A percentile compares a stretch with the other conserved stretches of the same genome.
Evolutionary conservation across 495 filamentous ascomycete species (phyloP).

Genomic region (Aspergillus asperescens): DNA sequence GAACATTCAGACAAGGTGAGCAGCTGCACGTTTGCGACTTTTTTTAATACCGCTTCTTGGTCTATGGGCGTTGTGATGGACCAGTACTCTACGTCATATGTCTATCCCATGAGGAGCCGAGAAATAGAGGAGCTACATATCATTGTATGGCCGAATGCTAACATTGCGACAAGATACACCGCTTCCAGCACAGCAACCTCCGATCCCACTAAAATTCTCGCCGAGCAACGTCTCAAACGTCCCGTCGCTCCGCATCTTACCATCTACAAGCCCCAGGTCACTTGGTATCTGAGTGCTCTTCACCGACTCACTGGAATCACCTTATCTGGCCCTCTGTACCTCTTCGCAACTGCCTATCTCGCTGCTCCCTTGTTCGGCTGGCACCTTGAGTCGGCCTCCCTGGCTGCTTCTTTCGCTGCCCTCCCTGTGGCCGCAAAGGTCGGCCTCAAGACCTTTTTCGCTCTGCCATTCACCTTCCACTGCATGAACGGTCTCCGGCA

Average conservation of each 20-base stretch:
- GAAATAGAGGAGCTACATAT: neutral
- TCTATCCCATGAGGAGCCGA: neutral
- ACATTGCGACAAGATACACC: slow-evolving; percentile 33
- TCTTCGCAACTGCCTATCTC: slow-evolving; percentile 79
- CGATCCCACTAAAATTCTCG: slow-evolving; percentile 68
- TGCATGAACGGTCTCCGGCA: slow-evolving; percentile 82
- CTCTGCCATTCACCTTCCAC: slow-evolving; percentile 87
- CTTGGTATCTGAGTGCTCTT: slow-evolving; percentile 68
- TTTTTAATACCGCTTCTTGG: neutral
- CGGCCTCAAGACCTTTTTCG: slow-evolving; percentile 63
- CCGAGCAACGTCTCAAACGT: slow-evolving; percentile 74
- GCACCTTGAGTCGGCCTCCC: slow-evolving; percentile 74
- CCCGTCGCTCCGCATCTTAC: slow-evolving; percentile 82
- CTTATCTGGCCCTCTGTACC: slow-evolving; percentile 73
- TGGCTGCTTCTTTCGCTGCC: slow-evolving; percentile 72
- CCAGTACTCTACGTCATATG: slow-evolving; percentile 29
- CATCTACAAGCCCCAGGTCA: slow-evolving; percentile 87
- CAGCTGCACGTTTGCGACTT: neutral
- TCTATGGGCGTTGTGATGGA: neutral
- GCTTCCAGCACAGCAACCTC: slow-evolving; percentile 54
- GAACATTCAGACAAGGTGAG: slow-evolving; percentile 52
- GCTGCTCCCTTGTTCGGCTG: slow-evolving; percentile 72
- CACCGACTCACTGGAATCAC: slow-evolving; percentile 76
- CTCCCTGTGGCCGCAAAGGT: slow-evolving; percentile 66
- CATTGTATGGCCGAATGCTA: slow-evolving; percentile 4